Evolutionary conservation across 179 eudicot genomes (phyloP).

Genomic region (Spinacia oleracea): DNA sequence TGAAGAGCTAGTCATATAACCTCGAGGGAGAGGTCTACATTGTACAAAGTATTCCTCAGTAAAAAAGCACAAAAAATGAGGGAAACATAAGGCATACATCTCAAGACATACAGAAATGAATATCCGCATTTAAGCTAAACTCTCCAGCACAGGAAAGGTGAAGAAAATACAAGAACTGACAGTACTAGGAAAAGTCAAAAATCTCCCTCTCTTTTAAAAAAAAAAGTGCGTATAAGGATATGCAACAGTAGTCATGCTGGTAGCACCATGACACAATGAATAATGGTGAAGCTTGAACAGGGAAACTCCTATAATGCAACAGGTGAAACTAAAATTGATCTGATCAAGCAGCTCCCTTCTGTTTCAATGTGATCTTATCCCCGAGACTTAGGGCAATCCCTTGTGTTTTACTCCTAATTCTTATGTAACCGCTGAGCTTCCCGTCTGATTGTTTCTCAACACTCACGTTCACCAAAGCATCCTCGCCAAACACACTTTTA

Average conservation of each 20-base stretch:
- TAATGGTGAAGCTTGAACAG: slow-evolving; percentile 31
- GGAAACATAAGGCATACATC: slow-evolving; percentile 18
- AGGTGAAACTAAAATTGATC: slow-evolving; percentile 3
- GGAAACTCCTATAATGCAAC: slow-evolving; percentile 22
- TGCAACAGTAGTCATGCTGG: slow-evolving; percentile 18
- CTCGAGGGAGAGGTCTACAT: slow-evolving; percentile 20
- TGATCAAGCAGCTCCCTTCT: slow-evolving; percentile 50
- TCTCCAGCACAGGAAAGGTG: slow-evolving; percentile 14
- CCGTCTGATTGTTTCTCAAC: slow-evolving; percentile 82
- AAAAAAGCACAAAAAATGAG: slow-evolving; percentile 14
- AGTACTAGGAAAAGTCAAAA: slow-evolving; percentile 17
- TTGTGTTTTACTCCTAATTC: slow-evolving; percentile 95
- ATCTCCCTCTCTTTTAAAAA: slow-evolving; percentile 5
- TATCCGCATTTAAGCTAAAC: slow-evolving; percentile 27
- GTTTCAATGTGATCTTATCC: slow-evolving; percentile 83
- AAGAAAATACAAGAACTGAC: slow-evolving; percentile 20
- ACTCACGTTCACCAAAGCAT: slow-evolving; percentile 84
- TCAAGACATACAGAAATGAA: slow-evolving; percentile 23
- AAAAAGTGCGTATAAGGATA: slow-evolving; percentile 19
- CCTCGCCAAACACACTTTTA: slow-evolving; percentile 87
- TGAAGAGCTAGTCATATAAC: slow-evolving; percentile 19
- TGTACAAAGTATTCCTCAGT: slow-evolving; percentile 21
- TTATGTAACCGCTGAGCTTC: slow-evolving; percentile 82
- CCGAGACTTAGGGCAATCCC: slow-evolving; percentile 93
- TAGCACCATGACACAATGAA: slow-evolving; percentile 26